Base-by-base conservation (phyloP, 108 stramenopile species). In the Cyclotella choctawhatcheeana region DNA sequence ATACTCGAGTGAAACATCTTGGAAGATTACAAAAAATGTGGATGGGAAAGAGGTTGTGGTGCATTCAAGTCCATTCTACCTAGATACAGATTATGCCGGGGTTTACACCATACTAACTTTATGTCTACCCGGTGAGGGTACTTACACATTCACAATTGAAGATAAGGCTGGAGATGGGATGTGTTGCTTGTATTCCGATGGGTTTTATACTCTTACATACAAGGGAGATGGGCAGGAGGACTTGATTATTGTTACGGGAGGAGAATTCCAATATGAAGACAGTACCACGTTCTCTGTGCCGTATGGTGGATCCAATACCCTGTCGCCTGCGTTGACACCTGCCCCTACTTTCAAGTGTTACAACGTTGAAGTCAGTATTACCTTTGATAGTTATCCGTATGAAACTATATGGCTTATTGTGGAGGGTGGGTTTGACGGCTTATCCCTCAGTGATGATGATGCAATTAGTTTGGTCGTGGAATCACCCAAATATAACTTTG, bases 141-240 rank as follows among this genome's bases (percentile, higher is more conserved):
- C 21, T 4, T 81, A 81, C 44, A 48, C 45, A 3, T 81, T 81
- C 32, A 58, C 53, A 0, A 76, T 81, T n/a, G 13, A 51, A 35
- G 79, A 81, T 65, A 37, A 17, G 0, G 68, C 69, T 40, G 74
- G 61, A 5, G 69, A 81, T 58, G 79, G 79, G 16, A 51, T 81
- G 14, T 81, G 79, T 30, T 81, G 79, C 18, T 14, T 2, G 0
- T 70, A 54, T 25, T 74, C 74, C 1, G 16, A 55, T 0, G 79
- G 79, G 10, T 22, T 30, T 22, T 81, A 75, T 48, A 33, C 43
- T 0, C 6, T 78, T 13, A 27, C 47, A 2, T 52, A 52, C 51
- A 61, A 30, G 21, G 60, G 53, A 13, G 29, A 35, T 37, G 48
- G 32, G 0, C 40, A 29, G 18, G 65, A 44, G 10, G 22, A 52